phyloP scores from a whole-genome alignment of 495 filamentous ascomycete species.

The Aspergillus kassunensis region DNA sequence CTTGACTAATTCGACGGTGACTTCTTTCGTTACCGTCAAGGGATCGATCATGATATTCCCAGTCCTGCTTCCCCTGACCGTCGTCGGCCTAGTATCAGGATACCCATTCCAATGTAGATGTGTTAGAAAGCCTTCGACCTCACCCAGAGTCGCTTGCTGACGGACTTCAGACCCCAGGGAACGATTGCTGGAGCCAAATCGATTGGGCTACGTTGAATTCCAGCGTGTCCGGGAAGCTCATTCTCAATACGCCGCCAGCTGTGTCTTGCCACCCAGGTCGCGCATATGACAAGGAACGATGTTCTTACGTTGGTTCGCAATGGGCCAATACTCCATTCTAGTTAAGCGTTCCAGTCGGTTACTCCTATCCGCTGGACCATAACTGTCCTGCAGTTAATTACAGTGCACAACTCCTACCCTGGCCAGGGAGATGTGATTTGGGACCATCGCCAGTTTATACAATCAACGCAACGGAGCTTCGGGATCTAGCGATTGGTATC shows the following conservation, averaged over 20 bases:
- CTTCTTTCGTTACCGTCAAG: too few relatives aligned
- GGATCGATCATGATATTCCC: too few relatives aligned
- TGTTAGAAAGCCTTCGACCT: too few relatives aligned
- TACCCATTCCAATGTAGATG: too few relatives aligned
- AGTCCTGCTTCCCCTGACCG: too few relatives aligned
- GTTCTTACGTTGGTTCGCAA: constrained; percentile 22
- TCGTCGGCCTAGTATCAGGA: too few relatives aligned
- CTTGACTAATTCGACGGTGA: too few relatives aligned
- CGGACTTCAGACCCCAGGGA: too few relatives aligned
- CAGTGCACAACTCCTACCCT: constrained; percentile 23
- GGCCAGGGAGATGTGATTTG: constrained; percentile 22
- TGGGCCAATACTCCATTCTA: constrained; percentile 22
- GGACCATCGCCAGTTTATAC: constrained; percentile 20
- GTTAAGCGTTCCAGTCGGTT: neutral
- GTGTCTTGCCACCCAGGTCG: constrained; percentile 50
- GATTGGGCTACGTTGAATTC: constrained; percentile 43
- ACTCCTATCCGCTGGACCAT: neutral
- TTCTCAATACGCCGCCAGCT: constrained; percentile 50
- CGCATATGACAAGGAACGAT: constrained; percentile 23
- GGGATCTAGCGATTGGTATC: constrained; percentile 27
- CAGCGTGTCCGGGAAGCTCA: constrained; percentile 47
- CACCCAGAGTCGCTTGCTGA: too few relatives aligned
- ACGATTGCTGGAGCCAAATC: too few relatives aligned
- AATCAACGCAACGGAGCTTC: constrained; percentile 34
- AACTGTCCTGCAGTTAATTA: constrained; percentile 28